These are phyloP conservation scores for Ciborinia camelliae DNA, from an alignment of 2,329 filamentous ascomycete genomes.

Conservation along the genomic window DNA sequence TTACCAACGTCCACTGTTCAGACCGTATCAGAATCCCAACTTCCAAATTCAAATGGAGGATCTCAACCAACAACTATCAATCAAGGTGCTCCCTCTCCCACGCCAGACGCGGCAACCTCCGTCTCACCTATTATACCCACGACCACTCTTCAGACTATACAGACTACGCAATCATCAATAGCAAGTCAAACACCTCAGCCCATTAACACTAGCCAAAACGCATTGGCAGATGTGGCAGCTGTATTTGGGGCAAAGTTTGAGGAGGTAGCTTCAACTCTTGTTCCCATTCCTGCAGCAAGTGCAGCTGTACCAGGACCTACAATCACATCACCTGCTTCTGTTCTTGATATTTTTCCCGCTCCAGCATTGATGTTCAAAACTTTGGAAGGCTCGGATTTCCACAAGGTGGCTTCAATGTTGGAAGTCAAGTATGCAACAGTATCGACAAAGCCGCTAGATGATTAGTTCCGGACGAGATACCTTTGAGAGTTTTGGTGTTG, in stretches of 20 bases:
- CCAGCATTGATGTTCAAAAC: slow-evolving; percentile 4
- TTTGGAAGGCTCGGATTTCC: not conserved
- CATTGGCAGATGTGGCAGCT: slow-evolving; percentile 19
- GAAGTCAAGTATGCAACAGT: slow-evolving; percentile 11
- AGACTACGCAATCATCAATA: not conserved
- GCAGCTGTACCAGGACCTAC: not conserved
- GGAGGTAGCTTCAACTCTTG: not conserved
- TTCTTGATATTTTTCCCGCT: slow-evolving; percentile 5
- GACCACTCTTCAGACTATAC: not conserved
- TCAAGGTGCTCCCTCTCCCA: not conserved
- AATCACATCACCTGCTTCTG: not conserved
- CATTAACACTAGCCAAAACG: slow-evolving; percentile 1
- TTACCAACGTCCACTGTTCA: not conserved
- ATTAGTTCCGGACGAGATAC: not conserved
- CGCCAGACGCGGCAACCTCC: not conserved
- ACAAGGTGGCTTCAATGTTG: slow-evolving; percentile 14
- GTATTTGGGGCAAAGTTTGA: slow-evolving; percentile 12
- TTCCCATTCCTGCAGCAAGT: not conserved
- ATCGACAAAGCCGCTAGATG: not conserved
- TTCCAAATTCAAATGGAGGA: not conserved
- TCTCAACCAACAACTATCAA: not conserved
- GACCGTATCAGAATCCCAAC: not conserved
- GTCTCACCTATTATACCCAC: not conserved
- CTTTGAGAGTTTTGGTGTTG: not conserved
- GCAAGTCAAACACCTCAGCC: not conserved